Base-by-base conservation (phyloP, 805 yeast genomes). In the Candida sphagnicola region DNA sequence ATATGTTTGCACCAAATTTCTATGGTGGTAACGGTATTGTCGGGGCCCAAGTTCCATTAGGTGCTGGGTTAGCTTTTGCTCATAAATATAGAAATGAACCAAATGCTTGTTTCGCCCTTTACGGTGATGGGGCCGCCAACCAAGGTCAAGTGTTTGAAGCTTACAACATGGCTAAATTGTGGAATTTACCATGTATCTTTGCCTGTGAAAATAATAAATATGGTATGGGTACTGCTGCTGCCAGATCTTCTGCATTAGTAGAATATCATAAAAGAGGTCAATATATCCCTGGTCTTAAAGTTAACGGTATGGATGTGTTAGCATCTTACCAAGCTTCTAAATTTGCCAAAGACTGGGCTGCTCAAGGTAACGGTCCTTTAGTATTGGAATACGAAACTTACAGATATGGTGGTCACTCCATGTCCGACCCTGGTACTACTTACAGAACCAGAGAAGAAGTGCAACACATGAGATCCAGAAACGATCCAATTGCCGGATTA, bases 391-490 rank as follows among this genome's bases (percentile, higher is more conserved):
- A 85, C 72, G 97, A 90, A 75, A 93, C 99, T 55, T 93, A 93
- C 75, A 85, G 99, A 78, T 93, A 93, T 67, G 98, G 98, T 76
- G 99, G 99, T 68, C 99, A 93, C 81, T 93, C 99, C 54, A 93
- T 93, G 98, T 91, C 98, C 53, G 99, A 93, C 73, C 99, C 99
- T 59, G 99, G 99, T 78, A 93, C 99, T 67, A 93, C 99, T 51
- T 93, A 93, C 83, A 85, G 99, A 81, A 93, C 99, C 62, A 90
- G 99, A 77, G 99, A 93, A 74, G 99, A 93, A 76, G 93, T 93
- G 54, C 97, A 90, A 75, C 91, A 91, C 76, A 90, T 93, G 97
- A 86, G 99, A 77, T 88, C 98, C 31, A 85, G 88, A 77, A 89
- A 85, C 66, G 99, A 93, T 68, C 97, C 98, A 55, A 88, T 93